phyloP scores from a whole-genome alignment of 208 protist genomes.

The Trypanosoma cruzi region DNA sequence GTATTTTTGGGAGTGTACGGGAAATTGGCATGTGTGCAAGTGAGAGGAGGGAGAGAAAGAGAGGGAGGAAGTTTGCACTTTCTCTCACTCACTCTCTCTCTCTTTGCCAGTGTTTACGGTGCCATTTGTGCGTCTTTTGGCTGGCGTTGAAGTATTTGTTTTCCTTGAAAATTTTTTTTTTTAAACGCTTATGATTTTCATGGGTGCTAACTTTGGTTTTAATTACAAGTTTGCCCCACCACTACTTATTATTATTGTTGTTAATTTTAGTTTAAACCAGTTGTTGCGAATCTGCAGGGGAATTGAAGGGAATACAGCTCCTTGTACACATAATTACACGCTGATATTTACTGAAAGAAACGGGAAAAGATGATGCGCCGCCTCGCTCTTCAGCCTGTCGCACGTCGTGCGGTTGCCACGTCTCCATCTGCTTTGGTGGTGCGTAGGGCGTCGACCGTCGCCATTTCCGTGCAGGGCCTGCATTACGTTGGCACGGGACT shows the following conservation, averaged over 20 bases:
- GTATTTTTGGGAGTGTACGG: neutral
- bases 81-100: neutral
- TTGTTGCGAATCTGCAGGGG: neutral
- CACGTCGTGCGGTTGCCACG: slow-evolving; percentile 46
- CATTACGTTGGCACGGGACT: slow-evolving; percentile 93
- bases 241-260: neutral
- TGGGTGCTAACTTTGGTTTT: neutral
- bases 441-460: slow-evolving; percentile 80
- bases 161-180: neutral
- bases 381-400: slow-evolving; percentile 58
- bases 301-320: slow-evolving; percentile 42
- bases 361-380: slow-evolving; percentile 81
- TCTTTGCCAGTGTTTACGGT: too few species aligned
- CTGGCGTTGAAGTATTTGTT: neutral
- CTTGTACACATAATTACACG: neutral
- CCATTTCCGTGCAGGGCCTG: slow-evolving; percentile 90
- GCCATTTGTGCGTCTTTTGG: neutral
- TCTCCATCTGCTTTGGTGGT: slow-evolving; percentile 32
- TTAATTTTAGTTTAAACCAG: neutral
- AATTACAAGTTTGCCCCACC: neutral
- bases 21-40: neutral
- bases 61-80: neutral
- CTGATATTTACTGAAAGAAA: slow-evolving; percentile 21
- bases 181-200: neutral
- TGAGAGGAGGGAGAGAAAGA: slow-evolving; percentile 5